Evolutionary conservation across 2,329 filamentous ascomycete genomes (phyloP).

Genomic region (Fusarium solani-melongenae): DNA sequence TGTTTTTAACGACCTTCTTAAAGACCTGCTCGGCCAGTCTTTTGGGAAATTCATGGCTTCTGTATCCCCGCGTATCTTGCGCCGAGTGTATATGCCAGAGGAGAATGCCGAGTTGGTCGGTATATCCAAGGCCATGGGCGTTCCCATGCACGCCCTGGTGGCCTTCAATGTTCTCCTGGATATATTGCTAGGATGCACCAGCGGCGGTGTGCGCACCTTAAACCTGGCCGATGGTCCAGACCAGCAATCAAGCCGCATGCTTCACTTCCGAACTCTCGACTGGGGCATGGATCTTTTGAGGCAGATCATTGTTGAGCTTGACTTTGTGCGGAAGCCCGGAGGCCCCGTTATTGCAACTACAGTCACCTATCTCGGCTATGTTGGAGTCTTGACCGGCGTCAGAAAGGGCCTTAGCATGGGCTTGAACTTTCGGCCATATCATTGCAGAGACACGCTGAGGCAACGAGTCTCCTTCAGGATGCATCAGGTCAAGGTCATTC

Average conservation of each 20-base stretch:
- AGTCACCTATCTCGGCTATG: slow-evolving; percentile 61
- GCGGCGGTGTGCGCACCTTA: slow-evolving; percentile 49
- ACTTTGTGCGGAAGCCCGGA: slow-evolving; percentile 54
- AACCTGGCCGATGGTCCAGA: background rate
- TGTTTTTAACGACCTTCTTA: slow-evolving; percentile 63
- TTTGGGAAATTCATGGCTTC: slow-evolving; percentile 42
- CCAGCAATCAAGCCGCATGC: slow-evolving; percentile 46
- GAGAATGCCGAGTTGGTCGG: slow-evolving; percentile 72
- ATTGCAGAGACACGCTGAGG: slow-evolving; percentile 34
- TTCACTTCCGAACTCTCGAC: slow-evolving; percentile 68
- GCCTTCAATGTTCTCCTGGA: slow-evolving; percentile 73
- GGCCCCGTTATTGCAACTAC: slow-evolving; percentile 55
- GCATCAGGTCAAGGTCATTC: slow-evolving; percentile 44
- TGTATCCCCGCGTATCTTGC: slow-evolving; percentile 59
- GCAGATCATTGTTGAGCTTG: slow-evolving; percentile 61
- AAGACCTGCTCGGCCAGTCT: slow-evolving; percentile 26
- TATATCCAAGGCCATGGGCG: slow-evolving; percentile 60
- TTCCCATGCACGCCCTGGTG: slow-evolving; percentile 70
- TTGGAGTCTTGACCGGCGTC: slow-evolving; percentile 62
- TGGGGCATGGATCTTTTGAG: slow-evolving; percentile 65
- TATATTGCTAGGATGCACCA: slow-evolving; percentile 73
- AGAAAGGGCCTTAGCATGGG: slow-evolving; percentile 58
- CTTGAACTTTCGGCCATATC: slow-evolving; percentile 57
- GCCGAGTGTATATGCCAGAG: slow-evolving; percentile 62
- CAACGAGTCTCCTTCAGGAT: slow-evolving; percentile 38